These are phyloP conservation scores for Boletus pseudopeckii DNA, from an alignment of 768 basidiomycete genomes.

Conservation along the genomic window DNA sequence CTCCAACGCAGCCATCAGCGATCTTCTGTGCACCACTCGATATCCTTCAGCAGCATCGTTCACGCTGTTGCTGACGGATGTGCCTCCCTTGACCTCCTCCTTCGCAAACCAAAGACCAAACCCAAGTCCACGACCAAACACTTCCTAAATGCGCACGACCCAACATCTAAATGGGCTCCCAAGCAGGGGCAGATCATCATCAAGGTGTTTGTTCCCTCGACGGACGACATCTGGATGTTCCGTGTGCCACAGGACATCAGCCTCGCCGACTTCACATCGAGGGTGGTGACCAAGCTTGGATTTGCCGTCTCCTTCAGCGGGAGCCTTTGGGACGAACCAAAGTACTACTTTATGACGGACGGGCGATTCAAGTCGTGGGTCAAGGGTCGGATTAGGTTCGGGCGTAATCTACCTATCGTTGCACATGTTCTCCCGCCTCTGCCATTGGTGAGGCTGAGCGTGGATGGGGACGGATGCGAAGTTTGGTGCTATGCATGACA, in stretches of 20 bases:
- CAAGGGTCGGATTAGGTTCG: slow-evolving; percentile 30
- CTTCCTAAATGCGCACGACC: background rate
- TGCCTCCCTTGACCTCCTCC: slow-evolving; percentile 15
- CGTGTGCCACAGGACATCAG: slow-evolving; percentile 31
- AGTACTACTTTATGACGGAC: slow-evolving; percentile 30
- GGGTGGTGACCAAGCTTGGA: slow-evolving; percentile 35
- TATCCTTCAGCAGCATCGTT: slow-evolving; percentile 14
- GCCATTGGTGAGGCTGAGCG: slow-evolving; percentile 17
- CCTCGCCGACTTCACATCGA: slow-evolving; percentile 31
- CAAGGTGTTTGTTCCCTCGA: slow-evolving; percentile 39
- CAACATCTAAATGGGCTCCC: slow-evolving; percentile 30
- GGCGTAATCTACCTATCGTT: slow-evolving; percentile 35
- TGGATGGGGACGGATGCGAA: slow-evolving; percentile 19
- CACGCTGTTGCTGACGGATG: slow-evolving; percentile 14
- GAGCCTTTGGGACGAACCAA: slow-evolving; percentile 29
- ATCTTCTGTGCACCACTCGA: slow-evolving; percentile 13
- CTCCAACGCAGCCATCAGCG: slow-evolving; percentile 7
- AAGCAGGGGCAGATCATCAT: slow-evolving; percentile 34
- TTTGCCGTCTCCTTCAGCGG: slow-evolving; percentile 34
- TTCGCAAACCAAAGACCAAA: slow-evolving; percentile 14
- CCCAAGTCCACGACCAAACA: background rate
- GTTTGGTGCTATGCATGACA: slow-evolving; percentile 20
- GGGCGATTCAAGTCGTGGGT: slow-evolving; percentile 35
- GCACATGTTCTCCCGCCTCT: slow-evolving; percentile 24
- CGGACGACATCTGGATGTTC: slow-evolving; percentile 40